phyloP scores from a whole-genome alignment of 208 protist species.

The Phytomonas francai region DNA sequence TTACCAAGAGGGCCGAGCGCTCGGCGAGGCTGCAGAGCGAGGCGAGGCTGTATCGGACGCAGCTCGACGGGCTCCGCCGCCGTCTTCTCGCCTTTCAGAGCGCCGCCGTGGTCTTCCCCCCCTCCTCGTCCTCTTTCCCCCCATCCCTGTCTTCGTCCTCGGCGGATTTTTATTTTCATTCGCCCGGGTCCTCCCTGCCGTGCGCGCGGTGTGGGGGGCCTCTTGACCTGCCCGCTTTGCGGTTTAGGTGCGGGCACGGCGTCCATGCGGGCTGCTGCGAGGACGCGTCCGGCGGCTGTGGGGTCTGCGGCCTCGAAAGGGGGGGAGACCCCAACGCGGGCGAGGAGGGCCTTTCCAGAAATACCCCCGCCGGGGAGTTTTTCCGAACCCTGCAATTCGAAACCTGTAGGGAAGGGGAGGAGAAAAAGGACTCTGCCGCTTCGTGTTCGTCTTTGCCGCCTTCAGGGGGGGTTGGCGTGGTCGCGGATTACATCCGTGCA shows the following conservation, averaged over 20 bases:
- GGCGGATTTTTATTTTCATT: too few relatives aligned
- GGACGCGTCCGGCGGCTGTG: too few relatives aligned
- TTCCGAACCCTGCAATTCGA: too few relatives aligned
- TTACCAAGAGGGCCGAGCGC: slow-evolving; percentile 19
- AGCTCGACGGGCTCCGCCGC: too few relatives aligned
- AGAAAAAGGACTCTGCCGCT: too few relatives aligned
- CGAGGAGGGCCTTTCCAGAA: too few relatives aligned
- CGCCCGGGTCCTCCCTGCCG: slow-evolving; percentile 11
- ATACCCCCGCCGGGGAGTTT: too few relatives aligned
- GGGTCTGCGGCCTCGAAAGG: too few relatives aligned
- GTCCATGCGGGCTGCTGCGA: slow-evolving; percentile 89
- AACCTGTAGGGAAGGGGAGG: too few relatives aligned
- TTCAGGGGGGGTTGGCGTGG: slow-evolving; percentile 76
- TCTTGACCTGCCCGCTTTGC: slow-evolving; percentile 91
- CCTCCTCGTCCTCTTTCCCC: not conserved
- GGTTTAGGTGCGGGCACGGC: slow-evolving; percentile 93
- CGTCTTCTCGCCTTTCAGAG: slow-evolving; percentile 35
- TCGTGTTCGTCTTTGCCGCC: not conserved
- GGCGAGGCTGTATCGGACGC: slow-evolving; percentile 30
- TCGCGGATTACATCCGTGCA: slow-evolving; percentile 86
- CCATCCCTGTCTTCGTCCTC: too few relatives aligned
- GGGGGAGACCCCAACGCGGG: too few relatives aligned
- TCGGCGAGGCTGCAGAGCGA: slow-evolving; percentile 37
- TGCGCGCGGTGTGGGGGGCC: slow-evolving; percentile 75
- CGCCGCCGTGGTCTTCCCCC: slow-evolving; percentile 82